phyloP scores from a whole-genome alignment of 192 early-diverging fungal genomes.

The Podila clonocystis region DNA sequence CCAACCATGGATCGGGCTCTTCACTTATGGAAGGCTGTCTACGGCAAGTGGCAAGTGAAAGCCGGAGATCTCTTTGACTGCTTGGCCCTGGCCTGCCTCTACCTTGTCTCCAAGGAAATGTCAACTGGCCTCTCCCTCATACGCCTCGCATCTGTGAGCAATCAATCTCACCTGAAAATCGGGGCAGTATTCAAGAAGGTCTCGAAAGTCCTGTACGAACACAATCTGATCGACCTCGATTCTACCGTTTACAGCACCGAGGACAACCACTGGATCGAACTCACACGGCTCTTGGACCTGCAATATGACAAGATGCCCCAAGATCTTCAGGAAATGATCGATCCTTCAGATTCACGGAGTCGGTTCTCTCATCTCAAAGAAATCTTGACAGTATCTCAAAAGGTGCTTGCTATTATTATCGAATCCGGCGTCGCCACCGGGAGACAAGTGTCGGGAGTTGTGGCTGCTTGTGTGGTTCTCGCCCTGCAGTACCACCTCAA shows the following conservation, averaged over 20 bases:
- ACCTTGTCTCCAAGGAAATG: slow-evolving; percentile 27
- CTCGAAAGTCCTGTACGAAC: neutral
- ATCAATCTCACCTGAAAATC: slow-evolving; percentile 7
- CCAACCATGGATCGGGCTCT: neutral
- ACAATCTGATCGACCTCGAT: neutral
- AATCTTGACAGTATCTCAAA: slow-evolving; percentile 23
- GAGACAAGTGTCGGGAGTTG: slow-evolving; percentile 1
- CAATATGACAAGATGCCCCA: slow-evolving; percentile 4
- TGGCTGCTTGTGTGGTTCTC: slow-evolving; percentile 22
- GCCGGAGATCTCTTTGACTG: neutral
- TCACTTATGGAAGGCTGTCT: neutral
- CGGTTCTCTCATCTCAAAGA: slow-evolving; percentile 3
- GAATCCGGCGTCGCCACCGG: slow-evolving; percentile 20
- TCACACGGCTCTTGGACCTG: slow-evolving; percentile 18
- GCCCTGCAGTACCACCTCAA: slow-evolving; percentile 15
- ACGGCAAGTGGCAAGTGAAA: neutral
- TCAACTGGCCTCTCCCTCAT: slow-evolving; percentile 12
- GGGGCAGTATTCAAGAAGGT: slow-evolving; percentile 17
- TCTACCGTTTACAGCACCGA: neutral
- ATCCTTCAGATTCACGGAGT: neutral
- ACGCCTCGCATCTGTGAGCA: slow-evolving; percentile 6
- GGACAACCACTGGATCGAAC: slow-evolving; percentile 20
- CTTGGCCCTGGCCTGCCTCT: slow-evolving; percentile 26
- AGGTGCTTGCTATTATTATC: slow-evolving; percentile 20
- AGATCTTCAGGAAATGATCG: slow-evolving; percentile 11